Base-by-base conservation (phyloP, 1,284 basidiomycete genomes). In the Trichosporon sp. region DNA sequence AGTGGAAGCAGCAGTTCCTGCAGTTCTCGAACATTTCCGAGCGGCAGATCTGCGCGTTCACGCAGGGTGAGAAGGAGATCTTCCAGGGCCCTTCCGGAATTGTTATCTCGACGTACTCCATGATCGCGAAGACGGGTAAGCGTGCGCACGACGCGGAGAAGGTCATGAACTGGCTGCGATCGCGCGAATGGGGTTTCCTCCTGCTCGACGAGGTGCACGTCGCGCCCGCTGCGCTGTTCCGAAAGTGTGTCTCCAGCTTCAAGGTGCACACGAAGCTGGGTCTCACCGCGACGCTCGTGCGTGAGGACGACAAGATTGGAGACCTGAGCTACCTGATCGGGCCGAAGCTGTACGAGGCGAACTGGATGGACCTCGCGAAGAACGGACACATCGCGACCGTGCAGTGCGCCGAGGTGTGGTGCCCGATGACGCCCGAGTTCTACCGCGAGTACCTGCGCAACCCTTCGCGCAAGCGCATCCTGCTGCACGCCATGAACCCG, bases 371-470 rank as follows among this genome's bases (percentile, higher is more conserved):
- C 83, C 89, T 99, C 74, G 97, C 97, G 34, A 94, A 94, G 70
- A 98, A 99, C 83, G 97, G 97, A 0, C 97, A 99, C 82, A 99
- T 99, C 79, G 97, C 97, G 4, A 99, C 97, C 75, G 97, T 99
- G 23, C 97, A 98, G 91, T 98, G 95, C 81, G 97, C 97, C 15
- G 97, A 99, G 84, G 97, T 99, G 6, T 99, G 97, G 97, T 99
- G 97, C 80, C 93, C 95, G 9, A 99, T 99, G 97, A 98, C 97
- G 34, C 96, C 97, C n/a, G 95, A 99, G 81, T 99, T 99, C 81
- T 99, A 99, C 83, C 90, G 93, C 76, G 96, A 99, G 84, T 99
- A 99, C 80, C 87, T 99, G 72, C 88, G 93, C 72, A 81, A 80
- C 62, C 70, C 75, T 7, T 92, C 91, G 44, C 88, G 97, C 68